phyloP scores from a whole-genome alignment of 345 rosid genomes.

The Aethionema arabicum region DNA sequence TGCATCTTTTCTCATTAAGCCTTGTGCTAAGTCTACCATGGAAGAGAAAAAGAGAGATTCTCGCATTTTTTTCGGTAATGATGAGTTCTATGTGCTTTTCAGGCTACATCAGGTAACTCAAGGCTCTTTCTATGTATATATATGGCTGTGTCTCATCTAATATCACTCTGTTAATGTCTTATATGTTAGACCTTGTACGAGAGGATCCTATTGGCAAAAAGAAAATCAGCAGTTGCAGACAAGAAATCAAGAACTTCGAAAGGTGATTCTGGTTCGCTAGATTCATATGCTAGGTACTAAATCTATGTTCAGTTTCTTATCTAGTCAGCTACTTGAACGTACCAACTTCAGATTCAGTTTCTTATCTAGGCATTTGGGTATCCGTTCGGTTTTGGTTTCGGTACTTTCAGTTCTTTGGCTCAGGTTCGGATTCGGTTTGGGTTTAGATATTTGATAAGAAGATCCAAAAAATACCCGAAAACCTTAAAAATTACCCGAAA shows the following conservation, averaged over 20 bases:
- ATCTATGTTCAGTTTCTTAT: too few species aligned
- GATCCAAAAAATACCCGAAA: too few species aligned
- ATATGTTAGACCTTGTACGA: conserved; percentile 54
- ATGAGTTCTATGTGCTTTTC: conserved; percentile 71
- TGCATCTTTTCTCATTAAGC: conserved; percentile 56
- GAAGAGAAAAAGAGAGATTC: conserved; percentile 43
- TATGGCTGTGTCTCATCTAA: neutral
- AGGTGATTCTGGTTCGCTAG: conserved; percentile 44
- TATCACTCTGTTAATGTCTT: conserved; percentile 1
- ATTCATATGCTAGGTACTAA: conserved; percentile 58
- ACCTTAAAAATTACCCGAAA: too few species aligned
- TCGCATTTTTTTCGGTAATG: conserved; percentile 64
- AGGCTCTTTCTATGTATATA: neutral
- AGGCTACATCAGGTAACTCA: conserved; percentile 70
- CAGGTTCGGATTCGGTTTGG: too few species aligned
- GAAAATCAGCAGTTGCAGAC: conserved; percentile 48
- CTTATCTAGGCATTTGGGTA: too few species aligned
- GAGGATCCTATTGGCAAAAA: conserved; percentile 66
- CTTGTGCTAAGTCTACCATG: conserved; percentile 50
- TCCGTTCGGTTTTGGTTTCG: too few species aligned
- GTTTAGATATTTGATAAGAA: too few species aligned
- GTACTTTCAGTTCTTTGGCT: too few species aligned
- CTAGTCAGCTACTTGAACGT: too few species aligned
- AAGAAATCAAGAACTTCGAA: conserved; percentile 44
- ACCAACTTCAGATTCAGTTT: too few species aligned